These are phyloP conservation scores for Aspergillus nidulans DNA, from an alignment of 495 filamentous ascomycete genomes.

Conservation along the genomic window DNA sequence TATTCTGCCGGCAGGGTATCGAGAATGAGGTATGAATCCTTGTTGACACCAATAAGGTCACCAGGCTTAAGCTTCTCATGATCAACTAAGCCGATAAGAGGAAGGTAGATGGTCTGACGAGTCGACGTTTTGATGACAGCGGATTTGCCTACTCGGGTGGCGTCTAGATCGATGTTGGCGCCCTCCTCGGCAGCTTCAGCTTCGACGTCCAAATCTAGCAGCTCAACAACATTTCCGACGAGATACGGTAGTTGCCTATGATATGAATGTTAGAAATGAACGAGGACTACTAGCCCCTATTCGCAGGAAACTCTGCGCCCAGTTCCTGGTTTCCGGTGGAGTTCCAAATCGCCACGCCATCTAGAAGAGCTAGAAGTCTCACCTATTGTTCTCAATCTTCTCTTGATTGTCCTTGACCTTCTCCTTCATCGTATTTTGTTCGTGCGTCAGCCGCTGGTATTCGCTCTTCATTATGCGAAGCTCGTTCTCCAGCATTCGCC, in stretches of 20 bases:
- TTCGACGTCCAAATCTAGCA: constrained; percentile 93
- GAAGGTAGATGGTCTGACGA: constrained; percentile 96
- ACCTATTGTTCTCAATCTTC: constrained; percentile 99
- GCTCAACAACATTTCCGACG: constrained; percentile 95
- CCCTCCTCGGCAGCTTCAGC: constrained; percentile 95
- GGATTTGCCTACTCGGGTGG: constrained; percentile 93
- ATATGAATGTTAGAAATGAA: constrained; percentile 2
- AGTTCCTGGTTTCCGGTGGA: background rate
- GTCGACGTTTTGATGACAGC: constrained; percentile 99
- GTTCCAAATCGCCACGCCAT: background rate
- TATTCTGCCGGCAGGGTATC: constrained; percentile 99
- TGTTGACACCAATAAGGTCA: constrained; percentile 97
- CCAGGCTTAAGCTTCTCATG: constrained; percentile 87
- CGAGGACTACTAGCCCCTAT: background rate
- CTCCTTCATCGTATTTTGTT: constrained; percentile 90
- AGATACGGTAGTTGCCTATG: constrained; percentile 93
- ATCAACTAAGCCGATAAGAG: constrained; percentile 95
- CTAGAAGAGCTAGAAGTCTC: constrained; percentile 21
- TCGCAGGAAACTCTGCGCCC: background rate
- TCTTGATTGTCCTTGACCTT: constrained; percentile 99
- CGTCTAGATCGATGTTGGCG: constrained; percentile 97
- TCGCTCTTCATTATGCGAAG: constrained; percentile 98
- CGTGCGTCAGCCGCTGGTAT: constrained; percentile 86
- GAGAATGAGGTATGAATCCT: constrained; percentile 98
- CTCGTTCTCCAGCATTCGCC: constrained; percentile 91